Base-by-base conservation (phyloP, 345 rosid species). In the Populus ilicifolia region DNA sequence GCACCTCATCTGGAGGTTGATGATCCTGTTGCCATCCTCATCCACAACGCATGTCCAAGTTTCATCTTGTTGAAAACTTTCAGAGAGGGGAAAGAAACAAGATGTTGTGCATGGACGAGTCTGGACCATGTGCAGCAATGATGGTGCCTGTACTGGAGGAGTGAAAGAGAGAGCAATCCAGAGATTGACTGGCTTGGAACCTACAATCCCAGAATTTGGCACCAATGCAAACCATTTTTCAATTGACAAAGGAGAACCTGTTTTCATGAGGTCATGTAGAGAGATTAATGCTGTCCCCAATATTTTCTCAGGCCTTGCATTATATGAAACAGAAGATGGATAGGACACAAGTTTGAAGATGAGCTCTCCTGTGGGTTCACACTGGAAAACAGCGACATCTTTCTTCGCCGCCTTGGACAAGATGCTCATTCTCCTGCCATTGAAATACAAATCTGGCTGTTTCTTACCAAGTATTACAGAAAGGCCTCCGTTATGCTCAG, bases 141-240 rank as follows among this genome's bases (percentile, higher is more conserved):
- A 61, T 50, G 82, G 80, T 67, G 78, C 81, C 74, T 74, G 84
- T 33, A 67, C 44, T 0, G 81, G 81, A 76, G 81, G 80, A 67
- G 83, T 77, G 75, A 80, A 83, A 67, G 86, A 77, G 50, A 85
- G 59, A 35, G 78, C 69, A 10, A 79, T 76, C n/a, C n/a, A 72
- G 39, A 85, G 48, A 74, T 73, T 35, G 29, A 79, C 66, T 27
- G 80, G 78, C 5, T 69, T 71, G 21, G 61, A 29, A 36, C 61
- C 61, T 54, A 25, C 64, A 20, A 20, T 70, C 54, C 67, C 77
- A 20, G 59, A 78, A 70, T 73, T 56, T 2, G 77, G 52, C 35
- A n/a, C 23, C 75, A 82, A 59, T 27, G 78, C 66, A 27, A 83
- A 79, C 86, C 88, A 83, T 54, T 85, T 79, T 3, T 83, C 84